Evolutionary conservation across 164 flowering plant species (phyloP), one percentile per base, ranked within the genome.

Genomic region (Tinospora cordifolia): DNA sequence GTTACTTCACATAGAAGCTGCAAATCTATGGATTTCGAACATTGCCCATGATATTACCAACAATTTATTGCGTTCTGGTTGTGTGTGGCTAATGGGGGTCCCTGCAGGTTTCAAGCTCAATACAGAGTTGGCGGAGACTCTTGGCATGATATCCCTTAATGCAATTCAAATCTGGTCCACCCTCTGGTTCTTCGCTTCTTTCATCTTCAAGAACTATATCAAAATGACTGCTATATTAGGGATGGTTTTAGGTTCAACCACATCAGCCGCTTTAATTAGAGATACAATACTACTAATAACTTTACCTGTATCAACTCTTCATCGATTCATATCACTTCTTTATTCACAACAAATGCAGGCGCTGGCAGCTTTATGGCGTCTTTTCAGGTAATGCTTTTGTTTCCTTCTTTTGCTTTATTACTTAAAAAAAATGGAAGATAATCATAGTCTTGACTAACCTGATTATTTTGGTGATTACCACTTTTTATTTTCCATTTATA

Each of bases 41-140:
- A 75, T 87, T 51, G 72, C 80, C 21, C 77, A 44, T 58, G 82
- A 79, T 58, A 63, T 90, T 58, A 90, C 89, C n/a, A 86, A 92
- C 75, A 80, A 79, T 76, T 72, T 87, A 63, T 75, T 91, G 80
- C 92, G 98, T 15, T 81, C 86, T 0, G 97, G 99, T 63, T 95
- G 93, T 82, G 98, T 88, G 70, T 92, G 98, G 97, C 84, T 92
- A 75, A 95, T 95, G 98, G 99, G 97, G 74, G 88, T 85, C 62
- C 99, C 98, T 17, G 99, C 99, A 24, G 98, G 99, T 75, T 95
- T 95, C 79, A 92, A 95, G 82, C 82, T 95, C 78, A 92, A 92
- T 78, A 90, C 87, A 3, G 98, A 92, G 79, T 81, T 92, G 62
- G 99, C 99, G 9, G 84, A 82, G 69, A 75, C 93, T 70, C 80